Base-by-base conservation (phyloP, 2,329 filamentous ascomycete genomes). In the Pseudocercospora ulei region DNA sequence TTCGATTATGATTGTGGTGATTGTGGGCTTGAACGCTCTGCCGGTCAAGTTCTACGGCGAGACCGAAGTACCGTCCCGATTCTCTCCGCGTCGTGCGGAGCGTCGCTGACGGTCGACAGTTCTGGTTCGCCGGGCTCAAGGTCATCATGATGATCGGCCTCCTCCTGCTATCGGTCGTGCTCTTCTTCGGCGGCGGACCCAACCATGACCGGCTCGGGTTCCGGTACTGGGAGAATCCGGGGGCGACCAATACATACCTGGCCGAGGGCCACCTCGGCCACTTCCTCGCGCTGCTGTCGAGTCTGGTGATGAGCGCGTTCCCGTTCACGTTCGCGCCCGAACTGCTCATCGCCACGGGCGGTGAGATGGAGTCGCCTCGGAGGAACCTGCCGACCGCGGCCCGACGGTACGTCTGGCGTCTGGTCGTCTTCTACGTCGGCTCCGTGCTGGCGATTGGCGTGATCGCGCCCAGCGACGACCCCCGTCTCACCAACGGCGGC, bases 341-440 rank as follows among this genome's bases (percentile, higher is more conserved):
- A 47, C 55, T 75, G 20, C 63, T 75, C 31, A 65, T 74, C 23
- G 70, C 72, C 17, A 55, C 54, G 12, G 50, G 39, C 68, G 73
- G 73, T 7, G 75, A 78, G 50, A 75, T 75, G 65, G 62, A 71
- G 46, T 68, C 61, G 7, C 75, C 71, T 1, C 65, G 73, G n/a
- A 64, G 67, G 26, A 76, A 76, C 46, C 62, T 80, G 4, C 75
- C 75, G 9, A 70, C 64, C 11, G 75, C 75, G 1, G 71, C 70
- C 0, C 66, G 70, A n/a, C 66, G 71, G 5, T 76, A 72, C 56
- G 74, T 78, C 57, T 76, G 69, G 55, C 74, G 75, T 7, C 63
- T 79, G n/a, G 60, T 76, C 8, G 65, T 76, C 56, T 76, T 78
- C 63, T 78, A 78, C 54, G 62, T 78, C 36, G 58, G 70, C 4